phyloP scores from a whole-genome alignment of 2,329 filamentous ascomycete species.

The Sporothrix pallida region DNA sequence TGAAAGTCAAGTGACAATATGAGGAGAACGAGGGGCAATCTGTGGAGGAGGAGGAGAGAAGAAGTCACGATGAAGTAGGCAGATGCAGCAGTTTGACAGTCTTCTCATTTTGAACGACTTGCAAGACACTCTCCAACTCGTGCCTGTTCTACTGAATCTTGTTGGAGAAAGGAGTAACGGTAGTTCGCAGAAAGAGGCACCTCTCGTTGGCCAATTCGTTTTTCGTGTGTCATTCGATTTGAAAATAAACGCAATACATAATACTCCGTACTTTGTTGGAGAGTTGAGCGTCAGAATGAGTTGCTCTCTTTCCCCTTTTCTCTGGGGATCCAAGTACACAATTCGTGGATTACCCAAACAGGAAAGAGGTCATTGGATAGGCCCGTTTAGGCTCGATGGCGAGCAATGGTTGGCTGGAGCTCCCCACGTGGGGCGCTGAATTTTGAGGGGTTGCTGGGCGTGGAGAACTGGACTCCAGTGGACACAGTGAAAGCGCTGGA shows the following conservation, averaged over 20 bases:
- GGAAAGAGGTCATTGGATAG: slow-evolving; percentile 6
- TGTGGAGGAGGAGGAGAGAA: background rate
- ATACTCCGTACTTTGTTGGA: no score
- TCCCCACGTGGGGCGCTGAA: background rate
- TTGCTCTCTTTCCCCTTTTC: background rate
- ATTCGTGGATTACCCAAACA: background rate
- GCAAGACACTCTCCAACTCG: background rate
- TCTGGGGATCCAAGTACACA: background rate
- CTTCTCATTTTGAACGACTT: background rate
- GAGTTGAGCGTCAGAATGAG: background rate
- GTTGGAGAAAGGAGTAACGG: slow-evolving; percentile 14
- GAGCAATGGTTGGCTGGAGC: background rate
- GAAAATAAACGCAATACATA: background rate
- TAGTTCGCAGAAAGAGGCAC: background rate
- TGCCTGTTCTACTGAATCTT: background rate
- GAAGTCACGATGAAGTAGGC: background rate
- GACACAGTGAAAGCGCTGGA: background rate
- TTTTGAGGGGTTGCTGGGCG: background rate
- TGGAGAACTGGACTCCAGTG: background rate
- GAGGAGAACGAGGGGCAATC: slow-evolving; percentile 10
- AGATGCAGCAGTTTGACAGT: background rate
- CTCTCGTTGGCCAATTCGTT: background rate
- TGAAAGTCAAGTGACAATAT: background rate
- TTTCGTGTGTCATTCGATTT: slow-evolving; percentile 9
- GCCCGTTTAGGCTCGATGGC: background rate